phyloP scores from a whole-genome alignment of 257 asterid genomes.

The Thymus quinquecostatus region DNA sequence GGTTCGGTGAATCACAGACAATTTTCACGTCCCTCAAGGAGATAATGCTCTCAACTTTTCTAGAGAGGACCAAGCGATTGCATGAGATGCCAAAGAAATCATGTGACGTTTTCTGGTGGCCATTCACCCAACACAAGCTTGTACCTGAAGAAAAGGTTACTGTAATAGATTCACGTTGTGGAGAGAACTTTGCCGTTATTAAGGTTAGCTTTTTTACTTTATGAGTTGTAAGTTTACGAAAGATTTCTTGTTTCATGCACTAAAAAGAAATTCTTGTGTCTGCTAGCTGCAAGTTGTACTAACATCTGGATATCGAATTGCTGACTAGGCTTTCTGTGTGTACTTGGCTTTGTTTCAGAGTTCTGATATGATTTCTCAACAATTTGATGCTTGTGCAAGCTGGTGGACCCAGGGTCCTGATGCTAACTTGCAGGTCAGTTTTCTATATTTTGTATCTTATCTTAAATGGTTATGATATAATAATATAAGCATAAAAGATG shows the following conservation, averaged over 20 bases:
- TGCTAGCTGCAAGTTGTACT: slow-evolving; percentile 17
- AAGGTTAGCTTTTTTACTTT: slow-evolving; percentile 54
- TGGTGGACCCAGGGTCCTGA: slow-evolving; percentile 99
- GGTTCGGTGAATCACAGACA: slow-evolving; percentile 74
- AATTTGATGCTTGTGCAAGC: slow-evolving; percentile 99
- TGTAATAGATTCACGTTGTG: slow-evolving; percentile 97
- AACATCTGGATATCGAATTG: slow-evolving; percentile 11
- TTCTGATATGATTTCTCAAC: slow-evolving; percentile 60
- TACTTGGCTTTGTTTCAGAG: slow-evolving; percentile 46
- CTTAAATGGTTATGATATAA: not conserved
- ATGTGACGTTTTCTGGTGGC: slow-evolving; percentile 91
- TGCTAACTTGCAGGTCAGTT: slow-evolving; percentile 84
- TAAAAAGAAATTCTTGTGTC: slow-evolving; percentile 3
- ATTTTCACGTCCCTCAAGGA: slow-evolving; percentile 78
- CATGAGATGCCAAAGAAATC: slow-evolving; percentile 77
- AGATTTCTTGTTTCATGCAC: slow-evolving; percentile 13
- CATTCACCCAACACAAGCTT: slow-evolving; percentile 94
- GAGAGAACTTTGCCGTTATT: slow-evolving; percentile 86
- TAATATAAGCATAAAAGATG: slow-evolving; percentile 2
- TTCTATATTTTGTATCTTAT: slow-evolving; percentile 31
- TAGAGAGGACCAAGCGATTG: slow-evolving; percentile 60
- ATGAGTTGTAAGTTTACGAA: not conserved
- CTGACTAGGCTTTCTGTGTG: slow-evolving; percentile 33
- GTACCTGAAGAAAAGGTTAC: slow-evolving; percentile 80
- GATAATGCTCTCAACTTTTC: slow-evolving; percentile 65